Evolutionary conservation across 163 green algal genomes (phyloP), one percentile per base, ranked within the genome.

Genomic region (Chloroidium sp.): DNA sequence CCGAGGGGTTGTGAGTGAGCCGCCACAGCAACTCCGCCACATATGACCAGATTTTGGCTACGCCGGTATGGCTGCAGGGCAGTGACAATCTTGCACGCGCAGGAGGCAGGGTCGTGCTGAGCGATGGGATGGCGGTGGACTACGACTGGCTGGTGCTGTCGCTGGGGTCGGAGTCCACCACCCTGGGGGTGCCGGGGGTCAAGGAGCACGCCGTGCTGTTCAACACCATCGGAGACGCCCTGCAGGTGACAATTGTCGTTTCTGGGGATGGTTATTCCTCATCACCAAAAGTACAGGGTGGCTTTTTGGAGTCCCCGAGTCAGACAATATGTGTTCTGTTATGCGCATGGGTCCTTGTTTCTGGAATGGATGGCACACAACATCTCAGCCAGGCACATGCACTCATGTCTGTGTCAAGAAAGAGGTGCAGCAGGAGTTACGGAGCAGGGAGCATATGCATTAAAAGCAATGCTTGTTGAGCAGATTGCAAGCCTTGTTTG

Each of bases 81-180:
- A 36, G 36, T 36, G 36, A 36, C 36, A 36, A 36, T 36, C 36
- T 36, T 36, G 36, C 36, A 36, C 36, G 3, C 12, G 68, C 69
- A 81, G 86, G 83, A 62, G 86, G 88, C 2, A 74, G 69, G 6
- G 88, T 97, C 36, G 64, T 84, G 69, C 86, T 97, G 61, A 61
- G 62, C 0, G 85, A 89, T 75, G 93, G 93, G 60, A 82, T 69
- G 8, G 75, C 14, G 0, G 72, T 98, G 68, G 84, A 91, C 62
- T 97, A 96, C 85, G 93, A 97, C 84, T 98, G 90, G 88, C 91
- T 99, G 69, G 92, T 99, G 72, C 69, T 98, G 62, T 90, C 95
- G 0, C 81, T 98, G 75, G 95, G 95, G 0, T 88, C 91, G 0
- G 84, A 91, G 64, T 88, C 92, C 2, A 88, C 90, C 78, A 87